A percentile compares a stretch with the other conserved stretches of the same genome.
These are phyloP conservation scores for Alternaria metachromatica DNA, from an alignment of 2,329 filamentous ascomycete species.

Conservation along the genomic window DNA sequence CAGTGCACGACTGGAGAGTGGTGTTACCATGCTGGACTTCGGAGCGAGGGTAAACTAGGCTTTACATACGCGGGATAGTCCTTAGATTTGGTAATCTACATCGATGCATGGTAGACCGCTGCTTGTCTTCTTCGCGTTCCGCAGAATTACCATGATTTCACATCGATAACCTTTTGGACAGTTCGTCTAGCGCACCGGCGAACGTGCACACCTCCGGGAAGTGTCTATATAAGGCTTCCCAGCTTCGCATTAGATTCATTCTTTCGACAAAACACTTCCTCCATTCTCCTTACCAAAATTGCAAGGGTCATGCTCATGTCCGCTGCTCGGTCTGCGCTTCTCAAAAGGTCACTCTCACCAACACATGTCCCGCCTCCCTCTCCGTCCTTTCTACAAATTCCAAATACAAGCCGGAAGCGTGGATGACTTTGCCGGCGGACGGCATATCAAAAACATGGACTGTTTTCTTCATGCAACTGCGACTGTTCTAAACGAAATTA, in stretches of 20 bases:
- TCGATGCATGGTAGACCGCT: no score
- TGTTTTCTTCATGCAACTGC: no score
- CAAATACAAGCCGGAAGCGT: no score
- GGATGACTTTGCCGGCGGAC: no score
- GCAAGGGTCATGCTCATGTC: no score
- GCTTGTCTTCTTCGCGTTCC: background rate
- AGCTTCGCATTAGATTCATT: accelerated
- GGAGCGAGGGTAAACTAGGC: background rate
- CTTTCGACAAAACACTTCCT: background rate
- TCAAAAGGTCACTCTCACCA: no score
- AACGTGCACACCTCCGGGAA: background rate
- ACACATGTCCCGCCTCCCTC: no score
- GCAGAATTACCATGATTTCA: background rate
- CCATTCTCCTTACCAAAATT: background rate
- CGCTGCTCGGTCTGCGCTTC: background rate
- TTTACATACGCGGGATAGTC: no score
- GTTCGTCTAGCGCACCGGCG: accelerated
- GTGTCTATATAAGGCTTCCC: background rate
- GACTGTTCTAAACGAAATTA: background rate
- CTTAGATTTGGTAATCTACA: background rate
- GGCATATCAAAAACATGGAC: background rate
- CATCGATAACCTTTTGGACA: accelerated
- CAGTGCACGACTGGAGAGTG: no score
- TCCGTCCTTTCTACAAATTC: no score
- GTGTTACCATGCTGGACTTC: background rate